Evolutionary conservation across 2,329 filamentous ascomycete genomes (phyloP).

Genomic region (Elsinoe necatrix): DNA sequence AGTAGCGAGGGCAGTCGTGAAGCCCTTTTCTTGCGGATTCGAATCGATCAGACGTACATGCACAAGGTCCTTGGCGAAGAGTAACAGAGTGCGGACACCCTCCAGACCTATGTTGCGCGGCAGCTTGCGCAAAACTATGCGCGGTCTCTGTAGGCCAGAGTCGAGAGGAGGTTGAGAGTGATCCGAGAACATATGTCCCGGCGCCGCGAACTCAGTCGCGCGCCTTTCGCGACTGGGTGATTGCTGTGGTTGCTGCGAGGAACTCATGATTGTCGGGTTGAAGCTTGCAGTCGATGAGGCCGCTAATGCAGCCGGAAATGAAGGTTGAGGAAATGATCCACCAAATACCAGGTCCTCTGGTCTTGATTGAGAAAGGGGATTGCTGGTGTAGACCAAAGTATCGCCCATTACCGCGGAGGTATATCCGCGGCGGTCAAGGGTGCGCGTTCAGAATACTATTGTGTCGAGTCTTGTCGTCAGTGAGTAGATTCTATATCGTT

Average conservation of each 20-base stretch:
- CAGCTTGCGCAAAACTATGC: slow-evolving; percentile 52
- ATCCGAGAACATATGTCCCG: slow-evolving; percentile 1
- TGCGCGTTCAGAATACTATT: background rate
- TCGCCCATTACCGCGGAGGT: slow-evolving; percentile 14
- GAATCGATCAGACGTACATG: slow-evolving; percentile 51
- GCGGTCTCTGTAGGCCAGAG: slow-evolving; percentile 14
- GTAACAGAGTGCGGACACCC: slow-evolving; percentile 52
- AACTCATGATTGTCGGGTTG: background rate
- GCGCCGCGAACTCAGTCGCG: slow-evolving; percentile 8
- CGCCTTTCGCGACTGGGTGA: slow-evolving; percentile 11
- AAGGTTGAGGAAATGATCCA: slow-evolving; percentile 3
- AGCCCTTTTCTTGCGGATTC: slow-evolving; percentile 50
- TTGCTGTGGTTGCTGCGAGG: slow-evolving; percentile 1
- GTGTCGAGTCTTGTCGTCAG: background rate
- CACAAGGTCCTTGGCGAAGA: slow-evolving; percentile 56
- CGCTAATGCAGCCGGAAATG: slow-evolving; percentile 7
- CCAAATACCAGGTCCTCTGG: slow-evolving; percentile 4
- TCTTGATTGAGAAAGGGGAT: slow-evolving; percentile 2
- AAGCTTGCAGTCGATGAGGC: background rate
- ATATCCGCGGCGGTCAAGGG: background rate
- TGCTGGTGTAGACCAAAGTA: slow-evolving; percentile 15
- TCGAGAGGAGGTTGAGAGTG: background rate
- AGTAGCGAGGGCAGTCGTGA: slow-evolving; percentile 49
- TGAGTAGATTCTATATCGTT: background rate
- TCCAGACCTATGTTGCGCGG: slow-evolving; percentile 51